These are phyloP conservation scores for Puya raimondii DNA, from an alignment of 176 grass and related monocot species.

Conservation along the genomic window DNA sequence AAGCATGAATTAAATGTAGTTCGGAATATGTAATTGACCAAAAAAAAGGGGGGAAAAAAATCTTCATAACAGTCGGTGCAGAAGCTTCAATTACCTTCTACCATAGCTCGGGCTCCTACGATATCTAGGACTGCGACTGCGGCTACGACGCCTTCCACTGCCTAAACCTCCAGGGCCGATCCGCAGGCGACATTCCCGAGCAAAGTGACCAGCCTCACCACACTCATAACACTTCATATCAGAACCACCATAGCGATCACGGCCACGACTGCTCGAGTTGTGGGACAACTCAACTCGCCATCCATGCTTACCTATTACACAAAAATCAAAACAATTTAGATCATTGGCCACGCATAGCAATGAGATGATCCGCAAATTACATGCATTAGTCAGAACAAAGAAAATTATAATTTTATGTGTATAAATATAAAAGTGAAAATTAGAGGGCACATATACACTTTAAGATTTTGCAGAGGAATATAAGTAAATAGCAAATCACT, in stretches of 20 bases:
- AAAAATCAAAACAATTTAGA: constrained; percentile 1
- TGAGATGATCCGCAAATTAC: neutral
- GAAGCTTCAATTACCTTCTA: constrained; percentile 45
- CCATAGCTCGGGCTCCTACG: constrained; percentile 91
- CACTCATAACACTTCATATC: constrained; percentile 96
- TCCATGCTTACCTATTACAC: constrained; percentile 72
- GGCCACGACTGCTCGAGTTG: constrained; percentile 49
- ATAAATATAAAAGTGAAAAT: neutral
- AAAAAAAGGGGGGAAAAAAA: neutral
- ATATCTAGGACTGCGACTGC: constrained; percentile 68
- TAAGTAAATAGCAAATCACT: neutral
- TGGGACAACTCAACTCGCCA: constrained; percentile 91
- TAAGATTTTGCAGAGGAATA: neutral
- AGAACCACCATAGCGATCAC: constrained; percentile 54
- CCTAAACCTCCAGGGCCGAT: constrained; percentile 83
- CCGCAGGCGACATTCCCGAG: constrained; percentile 77
- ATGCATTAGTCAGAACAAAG: neutral
- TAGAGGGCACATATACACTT: neutral
- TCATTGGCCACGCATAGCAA: neutral
- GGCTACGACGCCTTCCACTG: constrained; percentile 67
- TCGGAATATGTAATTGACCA: neutral
- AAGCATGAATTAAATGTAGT: neutral
- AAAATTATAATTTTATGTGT: neutral
- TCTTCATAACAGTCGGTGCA: neutral
- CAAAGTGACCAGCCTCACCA: constrained; percentile 92